Evolutionary conservation across 805 yeast genomes (phyloP), one percentile per base, ranked within the genome.

Genomic region (Cyberlindnera sargentensis): DNA sequence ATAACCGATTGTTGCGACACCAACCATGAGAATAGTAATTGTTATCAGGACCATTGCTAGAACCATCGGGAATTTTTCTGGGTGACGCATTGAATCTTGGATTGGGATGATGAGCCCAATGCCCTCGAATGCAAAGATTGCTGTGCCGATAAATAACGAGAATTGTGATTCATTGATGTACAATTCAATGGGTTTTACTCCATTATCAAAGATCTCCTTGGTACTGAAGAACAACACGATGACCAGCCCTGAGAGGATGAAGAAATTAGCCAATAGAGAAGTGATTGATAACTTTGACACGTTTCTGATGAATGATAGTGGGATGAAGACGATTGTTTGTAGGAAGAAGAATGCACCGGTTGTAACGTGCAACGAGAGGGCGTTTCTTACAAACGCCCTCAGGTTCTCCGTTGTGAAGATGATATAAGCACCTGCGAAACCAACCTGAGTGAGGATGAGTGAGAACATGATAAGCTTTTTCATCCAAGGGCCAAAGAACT

Each of bases 71-170:
- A 82, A 85, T 48, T 82, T 73, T 47, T 79, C 78, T 2, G 93
- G 93, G 51, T 82, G 65, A 40, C 70, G 73, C 93, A 85, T 85
- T 2, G 93, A 82, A 52, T 84, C 86, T 55, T 84, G 88, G 42
- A 85, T 82, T 0, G 95, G 95, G 25, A 85, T 81, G 40, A 85
- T 82, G 38, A 85, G 67, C 0, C 95, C 93, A 45, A 85, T 84
- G 1, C 95, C 95, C 64, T 85, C 95, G 57, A 84, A 85, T n/a
- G 93, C 88, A 67, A 85, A 85, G 29, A 85, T 84, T 2, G 91
- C 90, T 6, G 85, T 86, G 7, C 95, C 95, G 40, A 84, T 79
- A 56, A 84, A 84, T 39, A 85, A 63, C 0, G 91, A 77, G 71
- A 86, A 84, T 40, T 71, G 71, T 4, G 71, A 67, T 29, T 66